Evolutionary conservation across 1,284 basidiomycete species (phyloP).

Genomic region (Fistulinella staudtii): DNA sequence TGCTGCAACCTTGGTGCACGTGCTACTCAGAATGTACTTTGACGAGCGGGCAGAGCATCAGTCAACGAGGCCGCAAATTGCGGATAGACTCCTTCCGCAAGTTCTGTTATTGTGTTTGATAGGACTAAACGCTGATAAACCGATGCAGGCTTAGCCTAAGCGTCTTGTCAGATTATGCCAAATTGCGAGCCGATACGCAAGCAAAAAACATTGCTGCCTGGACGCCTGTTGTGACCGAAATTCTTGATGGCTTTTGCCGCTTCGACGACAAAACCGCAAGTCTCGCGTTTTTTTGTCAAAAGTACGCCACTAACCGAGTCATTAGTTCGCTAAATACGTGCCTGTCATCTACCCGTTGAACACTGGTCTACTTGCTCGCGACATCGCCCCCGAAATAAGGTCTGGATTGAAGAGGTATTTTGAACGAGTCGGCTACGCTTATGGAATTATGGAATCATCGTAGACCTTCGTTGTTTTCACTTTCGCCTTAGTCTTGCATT

Average conservation of each 20-base stretch:
- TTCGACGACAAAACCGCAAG: slow-evolving; percentile 88
- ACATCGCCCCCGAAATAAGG: slow-evolving; percentile 78
- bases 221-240: slow-evolving; percentile 96
- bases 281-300: slow-evolving; percentile 13
- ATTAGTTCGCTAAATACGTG: slow-evolving; percentile 79
- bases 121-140: slow-evolving; percentile 6
- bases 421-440: slow-evolving; percentile 67
- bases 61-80: slow-evolving; percentile 76
- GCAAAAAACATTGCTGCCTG: slow-evolving; percentile 95
- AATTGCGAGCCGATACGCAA: slow-evolving; percentile 87
- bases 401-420: slow-evolving; percentile 76
- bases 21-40: slow-evolving; percentile 91
- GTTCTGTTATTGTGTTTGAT: slow-evolving; percentile 32
- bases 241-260: slow-evolving; percentile 84
- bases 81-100: slow-evolving; percentile 87
- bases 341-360: slow-evolving; percentile 85
- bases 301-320: slow-evolving; percentile 36
- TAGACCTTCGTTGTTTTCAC: slow-evolving; percentile 19
- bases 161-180: slow-evolving; percentile 88
- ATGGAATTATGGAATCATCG: slow-evolving; percentile 65
- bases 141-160: slow-evolving; percentile 76
- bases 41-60: slow-evolving; percentile 87
- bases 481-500: no score
- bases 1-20: slow-evolving; percentile 91
- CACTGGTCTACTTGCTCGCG: slow-evolving; percentile 76